Evolutionary conservation across 1,284 basidiomycete genomes (phyloP).

Genomic region (Trametes pubescens): DNA sequence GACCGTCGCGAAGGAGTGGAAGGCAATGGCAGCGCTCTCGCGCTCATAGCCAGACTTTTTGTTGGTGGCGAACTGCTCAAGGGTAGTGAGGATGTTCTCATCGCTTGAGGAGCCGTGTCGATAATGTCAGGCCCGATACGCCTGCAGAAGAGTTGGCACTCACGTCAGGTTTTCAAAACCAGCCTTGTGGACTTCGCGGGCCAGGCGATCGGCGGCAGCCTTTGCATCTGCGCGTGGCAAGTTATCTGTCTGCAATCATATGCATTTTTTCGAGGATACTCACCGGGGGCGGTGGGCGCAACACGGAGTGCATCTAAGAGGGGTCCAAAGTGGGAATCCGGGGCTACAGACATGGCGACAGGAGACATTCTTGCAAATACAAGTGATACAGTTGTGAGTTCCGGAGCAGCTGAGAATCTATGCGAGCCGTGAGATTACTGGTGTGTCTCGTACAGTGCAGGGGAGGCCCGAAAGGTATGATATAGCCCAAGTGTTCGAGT

Average conservation of each 20-base stretch:
- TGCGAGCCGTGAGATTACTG: constrained; percentile 32
- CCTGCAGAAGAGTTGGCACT: constrained; percentile 34
- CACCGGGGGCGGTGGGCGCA: constrained; percentile 79
- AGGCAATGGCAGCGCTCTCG: constrained; percentile 89
- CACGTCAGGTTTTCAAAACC: constrained; percentile 73
- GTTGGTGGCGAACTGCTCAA: constrained; percentile 81
- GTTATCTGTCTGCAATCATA: constrained; percentile 4
- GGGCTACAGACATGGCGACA: constrained; percentile 55
- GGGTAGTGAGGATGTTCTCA: constrained; percentile 65
- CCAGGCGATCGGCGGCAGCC: constrained; percentile 79
- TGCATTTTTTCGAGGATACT: constrained; percentile 32
- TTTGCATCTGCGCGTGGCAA: constrained; percentile 68
- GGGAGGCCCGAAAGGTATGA: constrained; percentile 12
- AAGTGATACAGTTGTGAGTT: constrained; percentile 34
- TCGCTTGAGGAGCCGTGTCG: constrained; percentile 54
- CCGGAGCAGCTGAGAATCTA: constrained; percentile 30
- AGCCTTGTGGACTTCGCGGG: constrained; percentile 69
- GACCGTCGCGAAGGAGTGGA: constrained; percentile 79
- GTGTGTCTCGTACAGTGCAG: constrained; percentile 32
- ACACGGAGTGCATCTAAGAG: constrained; percentile 69
- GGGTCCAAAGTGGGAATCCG: constrained; percentile 55
- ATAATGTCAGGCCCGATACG: background rate
- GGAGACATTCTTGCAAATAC: constrained; percentile 58
- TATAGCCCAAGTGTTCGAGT: constrained; percentile 12
- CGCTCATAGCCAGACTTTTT: constrained; percentile 94